These are phyloP conservation scores for Trametes cubensis DNA, from an alignment of 768 basidiomycete genomes.

Conservation along the genomic window DNA sequence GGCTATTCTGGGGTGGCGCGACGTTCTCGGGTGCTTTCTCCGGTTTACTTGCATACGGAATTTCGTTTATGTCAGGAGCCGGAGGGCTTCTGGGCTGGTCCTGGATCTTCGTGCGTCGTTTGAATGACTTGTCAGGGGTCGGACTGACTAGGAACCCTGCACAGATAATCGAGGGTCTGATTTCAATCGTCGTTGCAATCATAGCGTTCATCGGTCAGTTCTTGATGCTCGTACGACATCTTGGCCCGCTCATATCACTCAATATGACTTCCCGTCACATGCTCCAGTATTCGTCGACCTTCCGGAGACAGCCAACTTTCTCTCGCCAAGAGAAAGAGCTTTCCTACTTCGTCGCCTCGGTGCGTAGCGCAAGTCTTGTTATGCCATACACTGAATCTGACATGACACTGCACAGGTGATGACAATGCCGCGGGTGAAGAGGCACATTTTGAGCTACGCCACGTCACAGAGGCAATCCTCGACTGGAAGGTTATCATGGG, in stretches of 20 bases:
- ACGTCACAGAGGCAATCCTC: conserved; percentile 52
- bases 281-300: conserved; percentile 60
- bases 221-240: conserved; percentile 6
- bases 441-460: conserved; percentile 55
- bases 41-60: conserved; percentile 37
- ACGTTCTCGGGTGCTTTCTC: conserved; percentile 29
- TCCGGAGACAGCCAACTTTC: conserved; percentile 56
- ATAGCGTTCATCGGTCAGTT: conserved; percentile 51
- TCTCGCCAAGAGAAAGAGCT: conserved; percentile 59
- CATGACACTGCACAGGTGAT: conserved; percentile 36
- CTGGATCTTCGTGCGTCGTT: conserved; percentile 34
- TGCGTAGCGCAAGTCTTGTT: conserved; percentile 31
- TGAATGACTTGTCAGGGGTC: too few species aligned
- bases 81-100: conserved; percentile 34
- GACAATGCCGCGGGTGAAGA: conserved; percentile 60
- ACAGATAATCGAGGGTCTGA: conserved; percentile 64
- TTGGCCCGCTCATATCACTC: too few species aligned
- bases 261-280: too few species aligned
- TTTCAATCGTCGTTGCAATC: conserved; percentile 58
- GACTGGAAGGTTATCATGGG: conserved; percentile 74
- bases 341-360: conserved; percentile 59
- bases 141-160: too few species aligned
- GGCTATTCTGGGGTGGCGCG: conserved; percentile 32
- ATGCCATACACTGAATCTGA: background rate
- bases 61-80: conserved; percentile 38